Percentiles rank a stretch among this genome's conserved stretches.
phyloP scores from a whole-genome alignment of 257 asterid species.

The Fraxinus quadrangulata region DNA sequence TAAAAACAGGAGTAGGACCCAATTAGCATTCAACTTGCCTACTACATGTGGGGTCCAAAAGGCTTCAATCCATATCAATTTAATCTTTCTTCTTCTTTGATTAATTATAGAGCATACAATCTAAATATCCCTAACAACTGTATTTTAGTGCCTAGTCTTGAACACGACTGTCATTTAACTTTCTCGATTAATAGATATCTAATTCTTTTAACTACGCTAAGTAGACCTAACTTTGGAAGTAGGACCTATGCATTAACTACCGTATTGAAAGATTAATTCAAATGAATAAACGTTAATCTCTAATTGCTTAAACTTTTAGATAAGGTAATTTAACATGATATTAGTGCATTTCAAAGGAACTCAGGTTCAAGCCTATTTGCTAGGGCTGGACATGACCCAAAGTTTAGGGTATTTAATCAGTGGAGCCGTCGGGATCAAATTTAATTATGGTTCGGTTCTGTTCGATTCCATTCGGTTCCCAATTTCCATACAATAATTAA shows the following conservation, averaged over 20 bases:
- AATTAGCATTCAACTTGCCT: background rate
- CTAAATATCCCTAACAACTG: background rate
- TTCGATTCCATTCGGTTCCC: too few species aligned
- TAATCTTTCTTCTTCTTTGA: constrained; percentile 18
- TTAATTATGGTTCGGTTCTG: too few species aligned
- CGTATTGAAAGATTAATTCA: background rate
- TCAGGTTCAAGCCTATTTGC: background rate
- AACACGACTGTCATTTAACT: background rate
- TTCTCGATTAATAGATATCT: constrained; percentile 7
- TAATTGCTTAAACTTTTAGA: background rate
- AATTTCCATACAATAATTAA: too few species aligned
- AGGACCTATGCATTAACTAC: background rate
- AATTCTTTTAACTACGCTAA: background rate
- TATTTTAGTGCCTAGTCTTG: background rate
- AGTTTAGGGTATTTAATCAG: too few species aligned
- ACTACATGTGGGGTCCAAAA: constrained; percentile 8
- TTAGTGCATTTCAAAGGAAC: background rate
- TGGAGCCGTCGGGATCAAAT: too few species aligned
- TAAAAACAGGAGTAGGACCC: background rate
- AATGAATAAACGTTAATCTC: background rate
- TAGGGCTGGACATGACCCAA: too few species aligned
- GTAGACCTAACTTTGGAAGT: constrained; percentile 1
- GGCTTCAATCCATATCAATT: constrained; percentile 15
- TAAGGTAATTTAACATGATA: background rate
- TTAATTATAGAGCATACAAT: constrained; percentile 8